These are phyloP conservation scores for Saccharomycopsis sp. DNA, from an alignment of 805 yeast species.

Conservation along the genomic window DNA sequence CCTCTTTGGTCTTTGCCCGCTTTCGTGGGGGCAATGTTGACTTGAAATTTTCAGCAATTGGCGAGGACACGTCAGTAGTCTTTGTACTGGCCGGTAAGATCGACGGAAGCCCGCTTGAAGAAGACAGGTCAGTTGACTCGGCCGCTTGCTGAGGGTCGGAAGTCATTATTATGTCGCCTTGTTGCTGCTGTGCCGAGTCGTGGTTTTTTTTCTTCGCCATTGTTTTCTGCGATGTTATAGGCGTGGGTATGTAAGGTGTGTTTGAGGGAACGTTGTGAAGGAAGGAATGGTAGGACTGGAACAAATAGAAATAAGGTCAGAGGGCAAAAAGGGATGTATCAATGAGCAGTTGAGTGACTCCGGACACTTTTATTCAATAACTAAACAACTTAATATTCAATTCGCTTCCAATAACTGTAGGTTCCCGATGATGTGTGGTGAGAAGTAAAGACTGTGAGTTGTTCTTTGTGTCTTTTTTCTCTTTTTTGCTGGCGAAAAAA, in stretches of 20 bases:
- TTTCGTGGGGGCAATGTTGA: slow-evolving; percentile 83
- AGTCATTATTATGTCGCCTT: background rate
- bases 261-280: background rate
- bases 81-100: background rate
- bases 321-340: too few relatives aligned
- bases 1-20: slow-evolving; percentile 93
- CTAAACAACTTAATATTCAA: too few relatives aligned
- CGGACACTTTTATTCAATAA: too few relatives aligned
- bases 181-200: background rate
- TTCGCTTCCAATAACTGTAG: too few relatives aligned
- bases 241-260: background rate
- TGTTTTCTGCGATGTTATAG: too few relatives aligned
- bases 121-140: background rate
- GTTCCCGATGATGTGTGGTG: too few relatives aligned
- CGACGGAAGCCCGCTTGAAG: background rate
- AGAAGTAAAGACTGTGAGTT: background rate
- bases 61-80: background rate
- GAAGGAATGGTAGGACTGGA: too few relatives aligned
- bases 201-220: background rate
- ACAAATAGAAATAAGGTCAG: too few relatives aligned
- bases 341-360: too few relatives aligned
- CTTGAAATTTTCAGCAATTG: slow-evolving; percentile 24
- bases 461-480: background rate
- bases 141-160: background rate
- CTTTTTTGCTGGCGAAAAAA: too few relatives aligned